A percentile compares a stretch with the other conserved stretches of the same genome.
Evolutionary conservation across 306 rosid species (phyloP).

Genomic region (Neltuma alba): DNA sequence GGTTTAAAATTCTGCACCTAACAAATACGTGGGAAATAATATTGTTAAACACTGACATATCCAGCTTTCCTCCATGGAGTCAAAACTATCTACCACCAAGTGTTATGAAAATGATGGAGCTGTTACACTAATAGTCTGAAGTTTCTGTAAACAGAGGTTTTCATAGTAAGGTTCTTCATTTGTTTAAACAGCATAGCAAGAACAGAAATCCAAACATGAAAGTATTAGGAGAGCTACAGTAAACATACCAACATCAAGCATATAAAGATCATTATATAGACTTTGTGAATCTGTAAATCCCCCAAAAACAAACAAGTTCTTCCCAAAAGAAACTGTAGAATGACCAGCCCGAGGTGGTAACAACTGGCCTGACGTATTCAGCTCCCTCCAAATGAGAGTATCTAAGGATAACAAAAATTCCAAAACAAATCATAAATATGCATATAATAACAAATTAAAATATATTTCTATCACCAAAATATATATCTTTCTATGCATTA

Average conservation of each 20-base stretch:
- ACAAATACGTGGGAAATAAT: slow-evolving; percentile 13
- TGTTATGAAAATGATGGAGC: slow-evolving; percentile 18
- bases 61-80: slow-evolving; percentile 22
- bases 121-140: slow-evolving; percentile 9
- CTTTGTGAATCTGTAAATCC: slow-evolving; percentile 97
- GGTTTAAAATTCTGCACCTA: not conserved
- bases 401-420: slow-evolving; percentile 54
- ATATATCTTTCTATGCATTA: not conserved
- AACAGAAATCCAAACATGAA: slow-evolving; percentile 1
- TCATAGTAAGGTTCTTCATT: slow-evolving; percentile 8
- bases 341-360: slow-evolving; percentile 97
- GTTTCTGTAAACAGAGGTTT: not conserved
- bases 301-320: slow-evolving; percentile 88
- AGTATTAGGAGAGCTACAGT: slow-evolving; percentile 7
- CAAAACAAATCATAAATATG: slow-evolving; percentile 28
- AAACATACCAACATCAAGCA: slow-evolving; percentile 89
- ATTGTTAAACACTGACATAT: slow-evolving; percentile 3
- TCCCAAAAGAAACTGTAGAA: slow-evolving; percentile 85
- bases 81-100: slow-evolving; percentile 16
- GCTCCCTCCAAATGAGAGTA: slow-evolving; percentile 91
- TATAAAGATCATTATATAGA: slow-evolving; percentile 79
- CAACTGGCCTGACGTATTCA: slow-evolving; percentile 76
- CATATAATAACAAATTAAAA: slow-evolving; percentile 7
- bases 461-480: no score
- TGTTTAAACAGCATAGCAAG: slow-evolving; percentile 17